phyloP scores from a whole-genome alignment of 306 rosid genomes.

The Fragaria ananassa region DNA sequence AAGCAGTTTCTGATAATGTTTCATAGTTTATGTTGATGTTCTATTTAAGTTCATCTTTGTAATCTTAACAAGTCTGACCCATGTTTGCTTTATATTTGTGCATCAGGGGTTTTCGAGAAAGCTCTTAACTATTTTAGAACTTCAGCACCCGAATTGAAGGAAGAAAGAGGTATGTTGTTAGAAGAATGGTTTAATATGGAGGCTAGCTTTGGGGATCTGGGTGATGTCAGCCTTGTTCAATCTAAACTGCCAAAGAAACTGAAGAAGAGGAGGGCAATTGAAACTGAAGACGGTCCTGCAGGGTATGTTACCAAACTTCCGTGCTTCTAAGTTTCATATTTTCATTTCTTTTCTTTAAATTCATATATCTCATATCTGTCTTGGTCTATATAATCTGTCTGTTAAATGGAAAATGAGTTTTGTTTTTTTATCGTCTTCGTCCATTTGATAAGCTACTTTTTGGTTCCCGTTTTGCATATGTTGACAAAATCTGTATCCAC shows the following conservation, averaged over 20 bases:
- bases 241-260: constrained; percentile 89
- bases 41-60: constrained; percentile 8
- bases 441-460: not conserved
- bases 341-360: not conserved
- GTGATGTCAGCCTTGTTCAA: constrained; percentile 74
- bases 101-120: constrained; percentile 78
- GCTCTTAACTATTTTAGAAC: constrained; percentile 74
- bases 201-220: constrained; percentile 61
- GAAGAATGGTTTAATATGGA: constrained; percentile 94
- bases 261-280: constrained; percentile 73
- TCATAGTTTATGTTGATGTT: constrained; percentile 2
- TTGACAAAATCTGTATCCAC: constrained; percentile 31
- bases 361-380: no score
- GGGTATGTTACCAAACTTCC: constrained; percentile 50
- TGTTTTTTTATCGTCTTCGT: constrained; percentile 2
- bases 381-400: not conserved
- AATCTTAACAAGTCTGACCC: constrained; percentile 6
- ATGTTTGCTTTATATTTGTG: constrained; percentile 5
- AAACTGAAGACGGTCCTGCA: constrained; percentile 71
- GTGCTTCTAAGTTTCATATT: not conserved
- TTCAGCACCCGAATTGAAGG: constrained; percentile 87
- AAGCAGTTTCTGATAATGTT: constrained; percentile 30
- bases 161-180: constrained; percentile 87
- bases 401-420: not conserved
- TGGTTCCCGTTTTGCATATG: constrained; percentile 8